Percentiles rank a stretch among this genome's conserved stretches.
phyloP scores from a whole-genome alignment of 2,329 filamentous ascomycete genomes.

The Waltergamsia citrina region DNA sequence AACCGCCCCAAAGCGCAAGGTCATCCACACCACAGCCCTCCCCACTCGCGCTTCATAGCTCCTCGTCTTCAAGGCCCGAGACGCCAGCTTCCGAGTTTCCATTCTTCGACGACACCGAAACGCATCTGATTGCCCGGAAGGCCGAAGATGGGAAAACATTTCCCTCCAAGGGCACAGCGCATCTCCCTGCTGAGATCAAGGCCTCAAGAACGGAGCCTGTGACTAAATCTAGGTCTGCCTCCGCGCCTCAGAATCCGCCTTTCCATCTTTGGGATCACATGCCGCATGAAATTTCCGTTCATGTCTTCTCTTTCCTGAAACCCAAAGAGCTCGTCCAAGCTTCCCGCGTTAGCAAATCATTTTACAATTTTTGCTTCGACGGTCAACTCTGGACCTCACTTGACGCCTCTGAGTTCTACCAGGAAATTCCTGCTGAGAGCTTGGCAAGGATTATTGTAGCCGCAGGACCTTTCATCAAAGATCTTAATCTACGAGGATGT shows the following conservation, averaged over 20 bases:
- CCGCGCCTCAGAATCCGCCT: constrained; percentile 18
- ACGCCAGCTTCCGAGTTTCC: constrained; percentile 29
- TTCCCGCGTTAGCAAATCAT: constrained; percentile 69
- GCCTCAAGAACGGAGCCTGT: constrained; percentile 23
- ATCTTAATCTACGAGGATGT: constrained; percentile 86
- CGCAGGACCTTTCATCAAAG: constrained; percentile 81
- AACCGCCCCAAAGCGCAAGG: constrained; percentile 15
- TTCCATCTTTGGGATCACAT: constrained; percentile 71
- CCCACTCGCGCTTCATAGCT: constrained; percentile 23
- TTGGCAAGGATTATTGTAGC: constrained; percentile 76
- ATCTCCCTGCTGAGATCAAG: constrained; percentile 55
- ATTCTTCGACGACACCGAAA: constrained; percentile 29
- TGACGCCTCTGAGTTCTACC: constrained; percentile 80
- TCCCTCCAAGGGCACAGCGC: constrained; percentile 37
- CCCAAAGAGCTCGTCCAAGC: constrained; percentile 74
- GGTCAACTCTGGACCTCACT: constrained; percentile 86
- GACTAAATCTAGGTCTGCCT: constrained; percentile 7
- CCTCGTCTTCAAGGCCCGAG: constrained; percentile 27
- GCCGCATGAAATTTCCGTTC: constrained; percentile 72
- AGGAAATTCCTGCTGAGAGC: constrained; percentile 73
- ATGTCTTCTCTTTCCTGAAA: constrained; percentile 65
- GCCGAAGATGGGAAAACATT: constrained; percentile 37
- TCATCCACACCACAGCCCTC: constrained; percentile 27
- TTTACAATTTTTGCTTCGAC: constrained; percentile 81
- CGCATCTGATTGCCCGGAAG: constrained; percentile 43